Conservation (phyloP, 257 asterid genomes). For the Nyctanthes arbortristis region DNA sequence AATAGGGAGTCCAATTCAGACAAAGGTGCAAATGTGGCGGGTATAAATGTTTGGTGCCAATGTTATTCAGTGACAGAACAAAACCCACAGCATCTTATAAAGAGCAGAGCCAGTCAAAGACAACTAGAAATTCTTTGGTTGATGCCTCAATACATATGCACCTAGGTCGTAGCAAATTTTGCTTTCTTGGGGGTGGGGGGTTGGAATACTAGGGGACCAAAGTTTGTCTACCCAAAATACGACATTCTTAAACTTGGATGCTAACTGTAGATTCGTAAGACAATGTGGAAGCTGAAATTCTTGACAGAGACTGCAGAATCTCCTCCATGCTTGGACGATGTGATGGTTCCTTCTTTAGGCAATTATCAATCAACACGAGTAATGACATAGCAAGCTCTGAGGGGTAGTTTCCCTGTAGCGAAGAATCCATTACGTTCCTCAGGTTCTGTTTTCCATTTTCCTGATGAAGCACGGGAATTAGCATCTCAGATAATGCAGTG, state of each 20-base stretch:
- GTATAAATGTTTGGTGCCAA: not conserved
- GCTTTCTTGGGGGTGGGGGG: too few relatives aligned
- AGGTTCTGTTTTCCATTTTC: conserved; percentile 41
- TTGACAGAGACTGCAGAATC: conserved; percentile 59
- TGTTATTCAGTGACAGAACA: not conserved
- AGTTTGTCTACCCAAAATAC: conserved; percentile 32
- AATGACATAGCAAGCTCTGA: conserved; percentile 44
- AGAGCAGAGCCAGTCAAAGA: not conserved
- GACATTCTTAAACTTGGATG: conserved; percentile 41
- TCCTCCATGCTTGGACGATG: conserved; percentile 72
- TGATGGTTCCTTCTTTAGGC: conserved; percentile 66
- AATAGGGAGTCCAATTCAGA: too few relatives aligned
- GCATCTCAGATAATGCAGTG: conserved; percentile 34
- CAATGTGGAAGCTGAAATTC: conserved; percentile 39
- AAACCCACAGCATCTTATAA: not conserved
- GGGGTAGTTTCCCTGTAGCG: conserved; percentile 56
- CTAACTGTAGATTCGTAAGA: conserved; percentile 61
- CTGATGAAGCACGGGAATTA: conserved; percentile 38
- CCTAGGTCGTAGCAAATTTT: not conserved
- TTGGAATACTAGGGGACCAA: conserved; percentile 1
- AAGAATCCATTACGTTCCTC: conserved; percentile 54
- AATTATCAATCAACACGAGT: conserved; percentile 50
- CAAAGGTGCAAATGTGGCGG: not conserved
- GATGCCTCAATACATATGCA: not conserved
- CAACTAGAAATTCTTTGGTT: not conserved